Evolutionary conservation across 176 grass and related monocot species (phyloP), one percentile per base, ranked within the genome.

Genomic region (Chrysopogon serrulatus): DNA sequence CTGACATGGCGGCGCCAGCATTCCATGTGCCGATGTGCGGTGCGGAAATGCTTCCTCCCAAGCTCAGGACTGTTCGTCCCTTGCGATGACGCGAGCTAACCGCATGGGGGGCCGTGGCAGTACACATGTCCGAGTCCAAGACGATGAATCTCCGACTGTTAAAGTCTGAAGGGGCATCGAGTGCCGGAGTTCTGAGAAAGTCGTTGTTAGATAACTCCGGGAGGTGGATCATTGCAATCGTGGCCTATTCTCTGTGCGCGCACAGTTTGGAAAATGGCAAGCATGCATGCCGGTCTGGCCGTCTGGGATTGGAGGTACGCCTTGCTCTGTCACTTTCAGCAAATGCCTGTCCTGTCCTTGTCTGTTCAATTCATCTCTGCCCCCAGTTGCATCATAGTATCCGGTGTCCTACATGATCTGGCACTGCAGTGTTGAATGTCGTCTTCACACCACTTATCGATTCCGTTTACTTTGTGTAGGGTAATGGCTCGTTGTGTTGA

Each of bases 11-110:
- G 44, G 71, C 65, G 11, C 41, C 11, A 54, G 86, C 69, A 74
- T 27, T 61, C 71, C 77, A 76, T 81, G 82, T n/a, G n/a, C n/a
- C n/a, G n/a, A n/a, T n/a, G n/a, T 89, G 68, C 67, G 24, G 44
- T 28, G 79, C 21, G 30, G 26, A 84, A 37, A 32, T 21, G 49
- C 39, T 59, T 61, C 66, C 12, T 68, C 30, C 37, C 73, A 39
- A 39, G 8, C 40, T 27, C n/a, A n/a, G 31, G 31, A 24, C 43
- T 67, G 21, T 18, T 66, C 41, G 31, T 63, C 57, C 48, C 5
- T 40, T 5, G 31, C 18, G 26, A 41, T 74, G 41, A 43, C 26
- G 34, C 33, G 28, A 15, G 40, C 15, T 30, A 10, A 39, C 57
- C 1, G 80, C 66, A 70, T 35, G 73, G 57, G 15, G 34, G 33